Base-by-base conservation (phyloP, 208 protist genomes). In the Phytomonas francai region DNA sequence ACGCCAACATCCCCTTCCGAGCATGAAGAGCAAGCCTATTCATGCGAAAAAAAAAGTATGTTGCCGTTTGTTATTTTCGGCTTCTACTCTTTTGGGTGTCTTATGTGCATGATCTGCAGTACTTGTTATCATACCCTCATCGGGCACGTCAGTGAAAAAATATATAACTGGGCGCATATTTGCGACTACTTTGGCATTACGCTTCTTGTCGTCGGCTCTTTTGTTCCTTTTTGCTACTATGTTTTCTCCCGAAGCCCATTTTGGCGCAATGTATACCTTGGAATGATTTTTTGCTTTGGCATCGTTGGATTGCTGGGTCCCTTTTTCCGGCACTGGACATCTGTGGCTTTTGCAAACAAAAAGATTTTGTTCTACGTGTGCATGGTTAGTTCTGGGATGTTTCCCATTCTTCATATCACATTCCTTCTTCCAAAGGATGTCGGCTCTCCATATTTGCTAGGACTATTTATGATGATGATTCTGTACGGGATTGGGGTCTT, bases 101-200 rank as follows among this genome's bases (percentile, higher is more conserved):
- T 94, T 9, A 76, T 78, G 67, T 94, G 88, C 70, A 85, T 92
- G 82, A 30, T 89, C 3, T 92, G 81, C 74, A 91, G 85, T 67
- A 72, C 82, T 14, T 59, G 74, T 22, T 94, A 91, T 61, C 88
- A 94, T 76, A 87, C 82, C 29, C 78, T 94, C 51, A 68, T 88
- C 9, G 75, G 79, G 19, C 88, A 94, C 65, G 68, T 86, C 62
- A 87, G 68, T 62, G 78, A 79, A 61, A 67, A 71, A 7, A 16
- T 87, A 22, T 94, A 80, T 63, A 63, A 74, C 59, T 83, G 77
- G 45, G 80, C 81, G 7, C 88, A 94, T 78, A 69, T 84, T 6
- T 45, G 91, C 2, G 91, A 96, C 70, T 92, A 94, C 69, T 92
- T 87, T 72, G 91, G 84, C 45, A 96, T 96, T 61, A 93, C 83